phyloP scores from a whole-genome alignment of 2,329 filamentous ascomycete species.

The Penicillium polonicum region DNA sequence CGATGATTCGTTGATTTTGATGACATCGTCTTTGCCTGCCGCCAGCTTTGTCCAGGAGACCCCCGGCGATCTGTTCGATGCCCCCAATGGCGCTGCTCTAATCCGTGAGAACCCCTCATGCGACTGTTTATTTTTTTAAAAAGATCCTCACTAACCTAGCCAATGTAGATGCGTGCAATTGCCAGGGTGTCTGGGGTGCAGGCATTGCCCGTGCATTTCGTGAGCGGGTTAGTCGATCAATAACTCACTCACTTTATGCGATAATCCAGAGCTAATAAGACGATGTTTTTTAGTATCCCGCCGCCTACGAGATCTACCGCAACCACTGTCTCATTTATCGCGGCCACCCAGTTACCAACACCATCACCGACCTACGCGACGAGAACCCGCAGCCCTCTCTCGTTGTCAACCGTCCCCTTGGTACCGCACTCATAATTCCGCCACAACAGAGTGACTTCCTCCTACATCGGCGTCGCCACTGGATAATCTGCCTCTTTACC shows the following conservation, averaged over 20 bases:
- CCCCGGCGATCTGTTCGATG: slow-evolving; percentile 54
- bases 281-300: slow-evolving; percentile 46
- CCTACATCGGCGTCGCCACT: slow-evolving; percentile 43
- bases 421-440: slow-evolving; percentile 55
- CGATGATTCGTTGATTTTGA: background rate
- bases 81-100: slow-evolving; percentile 51
- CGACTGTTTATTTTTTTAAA: background rate
- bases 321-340: slow-evolving; percentile 45
- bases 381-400: slow-evolving; percentile 6
- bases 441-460: slow-evolving; percentile 43
- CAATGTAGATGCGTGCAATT: slow-evolving; percentile 57
- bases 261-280: background rate
- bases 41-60: slow-evolving; percentile 28
- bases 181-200: slow-evolving; percentile 56
- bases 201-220: slow-evolving; percentile 58
- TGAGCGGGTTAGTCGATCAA: slow-evolving; percentile 6
- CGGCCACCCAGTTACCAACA: background rate
- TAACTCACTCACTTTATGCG: slow-evolving; percentile 23
- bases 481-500: slow-evolving; percentile 61
- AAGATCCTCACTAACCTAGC: background rate
- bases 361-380: slow-evolving; percentile 5
- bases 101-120: slow-evolving; percentile 43
- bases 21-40: background rate
- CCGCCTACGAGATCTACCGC: slow-evolving; percentile 50
- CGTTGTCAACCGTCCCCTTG: slow-evolving; percentile 34